These are phyloP conservation scores for Cystoisospora suis DNA, from an alignment of 169 alveolate genomes.

Conservation along the genomic window DNA sequence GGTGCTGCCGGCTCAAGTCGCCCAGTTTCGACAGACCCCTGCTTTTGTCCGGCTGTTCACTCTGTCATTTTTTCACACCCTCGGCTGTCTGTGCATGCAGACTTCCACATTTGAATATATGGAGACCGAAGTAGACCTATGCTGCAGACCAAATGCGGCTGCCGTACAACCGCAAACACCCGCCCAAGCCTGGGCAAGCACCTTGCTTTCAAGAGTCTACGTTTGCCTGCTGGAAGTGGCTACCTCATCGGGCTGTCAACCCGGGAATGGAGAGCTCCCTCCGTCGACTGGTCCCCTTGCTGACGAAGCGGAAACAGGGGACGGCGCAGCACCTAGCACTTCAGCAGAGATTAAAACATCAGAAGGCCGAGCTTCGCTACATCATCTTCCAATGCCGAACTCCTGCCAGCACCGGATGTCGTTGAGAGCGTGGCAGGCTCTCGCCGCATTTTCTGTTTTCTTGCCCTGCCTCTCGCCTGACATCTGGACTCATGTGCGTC, in stretches of 20 bases:
- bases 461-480: not conserved
- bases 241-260: too few relatives aligned
- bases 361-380: not conserved
- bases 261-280: not conserved
- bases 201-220: not conserved
- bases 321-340: not conserved
- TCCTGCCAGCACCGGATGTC: conserved; percentile 35
- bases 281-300: not conserved
- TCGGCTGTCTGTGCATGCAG: too few relatives aligned
- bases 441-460: not conserved
- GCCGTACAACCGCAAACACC: too few relatives aligned
- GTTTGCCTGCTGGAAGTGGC: not conserved
- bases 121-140: too few relatives aligned
- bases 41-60: conserved; percentile 32
- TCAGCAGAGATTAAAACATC: not conserved
- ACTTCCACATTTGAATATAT: too few relatives aligned
- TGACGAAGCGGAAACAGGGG: not conserved
- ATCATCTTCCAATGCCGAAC: conserved; percentile 52
- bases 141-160: too few relatives aligned
- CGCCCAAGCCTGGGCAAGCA: not conserved
- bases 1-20: conserved; percentile 18
- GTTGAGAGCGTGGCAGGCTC: conserved; percentile 54
- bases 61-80: conserved; percentile 4
- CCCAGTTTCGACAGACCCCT: conserved; percentile 18
- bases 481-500: not conserved